Percentiles rank a stretch among this genome's conserved stretches.
These are phyloP conservation scores for Xylaria sp. DNA, from an alignment of 2,329 filamentous ascomycete species.

Conservation along the genomic window DNA sequence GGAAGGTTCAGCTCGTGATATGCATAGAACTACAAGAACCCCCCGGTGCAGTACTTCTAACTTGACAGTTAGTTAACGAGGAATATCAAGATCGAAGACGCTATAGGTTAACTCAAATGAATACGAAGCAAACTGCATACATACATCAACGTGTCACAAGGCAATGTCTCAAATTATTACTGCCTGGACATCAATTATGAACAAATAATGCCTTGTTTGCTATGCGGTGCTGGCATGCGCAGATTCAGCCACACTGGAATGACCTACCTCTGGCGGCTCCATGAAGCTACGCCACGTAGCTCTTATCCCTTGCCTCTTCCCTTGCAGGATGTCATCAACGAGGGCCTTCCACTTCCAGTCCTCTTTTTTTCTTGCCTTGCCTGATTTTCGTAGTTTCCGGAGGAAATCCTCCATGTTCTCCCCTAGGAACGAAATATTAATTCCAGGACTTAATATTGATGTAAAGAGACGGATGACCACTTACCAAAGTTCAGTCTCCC, in stretches of 20 bases:
- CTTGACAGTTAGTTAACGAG: too few relatives aligned
- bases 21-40: too few relatives aligned
- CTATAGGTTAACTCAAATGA: too few relatives aligned
- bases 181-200: background rate
- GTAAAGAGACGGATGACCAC: background rate
- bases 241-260: background rate
- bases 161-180: background rate
- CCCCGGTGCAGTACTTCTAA: too few relatives aligned
- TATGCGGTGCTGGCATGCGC: background rate
- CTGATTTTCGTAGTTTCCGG: background rate
- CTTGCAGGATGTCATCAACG: background rate
- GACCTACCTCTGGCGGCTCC: background rate
- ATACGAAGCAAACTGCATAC: background rate
- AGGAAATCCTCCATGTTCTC: background rate
- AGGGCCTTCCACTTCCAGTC: background rate
- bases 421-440: background rate
- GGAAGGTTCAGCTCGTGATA: too few relatives aligned
- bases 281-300: background rate
- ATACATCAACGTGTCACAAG: background rate
- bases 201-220: background rate
- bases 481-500: background rate
- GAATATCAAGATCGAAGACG: too few relatives aligned
- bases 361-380: background rate
- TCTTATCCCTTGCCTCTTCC: background rate
- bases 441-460: background rate